phyloP scores from a whole-genome alignment of 148 eudicot species.

The Vaccinium vitisidaea region DNA sequence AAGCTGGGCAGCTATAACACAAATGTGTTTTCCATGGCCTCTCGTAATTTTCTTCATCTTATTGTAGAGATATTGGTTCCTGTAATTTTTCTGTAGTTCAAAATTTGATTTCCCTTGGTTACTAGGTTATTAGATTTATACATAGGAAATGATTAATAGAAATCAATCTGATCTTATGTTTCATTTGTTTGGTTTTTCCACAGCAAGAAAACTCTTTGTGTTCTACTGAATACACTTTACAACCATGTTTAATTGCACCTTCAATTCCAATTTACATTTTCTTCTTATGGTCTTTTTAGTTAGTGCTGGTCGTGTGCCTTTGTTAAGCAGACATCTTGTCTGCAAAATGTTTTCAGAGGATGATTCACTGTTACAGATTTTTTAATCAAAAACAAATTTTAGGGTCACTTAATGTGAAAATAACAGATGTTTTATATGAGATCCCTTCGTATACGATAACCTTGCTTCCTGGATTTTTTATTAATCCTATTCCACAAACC shows the following conservation, averaged over 20 bases:
- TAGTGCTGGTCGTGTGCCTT: not conserved
- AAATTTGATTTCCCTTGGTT: not conserved
- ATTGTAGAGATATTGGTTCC: conserved; percentile 12
- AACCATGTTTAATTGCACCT: not conserved
- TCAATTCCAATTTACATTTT: not conserved
- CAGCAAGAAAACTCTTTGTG: not conserved
- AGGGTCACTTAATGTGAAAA: not conserved
- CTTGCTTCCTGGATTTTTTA: not conserved
- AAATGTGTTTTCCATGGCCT: conserved; percentile 42
- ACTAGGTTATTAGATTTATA: not conserved
- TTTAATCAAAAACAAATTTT: not conserved
- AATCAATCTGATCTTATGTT: not conserved
- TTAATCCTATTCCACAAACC: not conserved
- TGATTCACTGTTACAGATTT: not conserved
- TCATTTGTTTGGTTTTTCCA: not conserved
- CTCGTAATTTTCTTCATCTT: conserved; percentile 48
- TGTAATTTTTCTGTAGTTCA: conserved; percentile 11
- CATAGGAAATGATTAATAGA: no score
- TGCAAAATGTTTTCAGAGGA: not conserved
- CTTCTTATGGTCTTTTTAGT: not conserved
- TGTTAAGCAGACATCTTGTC: not conserved
- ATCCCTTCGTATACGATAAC: not conserved
- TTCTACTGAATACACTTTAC: not conserved
- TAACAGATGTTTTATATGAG: not conserved
- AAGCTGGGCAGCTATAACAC: conserved; percentile 49